These are phyloP conservation scores for Penicillium waksmanii DNA, from an alignment of 495 filamentous ascomycete genomes.

Conservation along the genomic window DNA sequence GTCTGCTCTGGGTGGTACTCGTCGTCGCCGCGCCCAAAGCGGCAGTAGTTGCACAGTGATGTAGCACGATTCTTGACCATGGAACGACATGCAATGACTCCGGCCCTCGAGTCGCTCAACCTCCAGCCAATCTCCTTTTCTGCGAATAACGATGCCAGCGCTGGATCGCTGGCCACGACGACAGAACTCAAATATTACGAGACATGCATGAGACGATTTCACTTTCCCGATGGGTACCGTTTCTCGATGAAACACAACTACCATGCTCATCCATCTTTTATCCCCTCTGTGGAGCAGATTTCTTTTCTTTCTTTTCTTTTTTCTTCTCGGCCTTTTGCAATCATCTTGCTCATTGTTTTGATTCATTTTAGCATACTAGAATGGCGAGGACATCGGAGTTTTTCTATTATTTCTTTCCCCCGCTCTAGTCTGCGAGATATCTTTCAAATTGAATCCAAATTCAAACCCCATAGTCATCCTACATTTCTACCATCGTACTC, in stretches of 20 bases:
- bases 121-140: conserved; percentile 13
- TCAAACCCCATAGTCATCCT: not conserved
- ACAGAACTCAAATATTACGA: conserved; percentile 1
- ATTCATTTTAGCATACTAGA: conserved; percentile 24
- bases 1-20: conserved; percentile 30
- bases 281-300: not conserved
- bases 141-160: conserved; percentile 15
- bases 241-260: not conserved
- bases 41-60: conserved; percentile 59
- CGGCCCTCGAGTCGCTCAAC: not conserved
- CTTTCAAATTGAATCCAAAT: not conserved
- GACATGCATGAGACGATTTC: conserved; percentile 9
- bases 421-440: not conserved
- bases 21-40: conserved; percentile 58
- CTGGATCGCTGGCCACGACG: conserved; percentile 19
- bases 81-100: not conserved
- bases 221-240: not conserved
- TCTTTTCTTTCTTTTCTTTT: not conserved
- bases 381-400: conserved; percentile 22
- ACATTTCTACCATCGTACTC: not conserved
- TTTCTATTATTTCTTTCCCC: not conserved
- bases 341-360: not conserved
- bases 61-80: conserved; percentile 36
- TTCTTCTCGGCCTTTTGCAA: not conserved
- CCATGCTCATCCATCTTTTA: not conserved